Evolutionary conservation across 2,329 filamentous ascomycete genomes (phyloP), one percentile per base, ranked within the genome.

Genomic region (Fusarium chlamydosporum): DNA sequence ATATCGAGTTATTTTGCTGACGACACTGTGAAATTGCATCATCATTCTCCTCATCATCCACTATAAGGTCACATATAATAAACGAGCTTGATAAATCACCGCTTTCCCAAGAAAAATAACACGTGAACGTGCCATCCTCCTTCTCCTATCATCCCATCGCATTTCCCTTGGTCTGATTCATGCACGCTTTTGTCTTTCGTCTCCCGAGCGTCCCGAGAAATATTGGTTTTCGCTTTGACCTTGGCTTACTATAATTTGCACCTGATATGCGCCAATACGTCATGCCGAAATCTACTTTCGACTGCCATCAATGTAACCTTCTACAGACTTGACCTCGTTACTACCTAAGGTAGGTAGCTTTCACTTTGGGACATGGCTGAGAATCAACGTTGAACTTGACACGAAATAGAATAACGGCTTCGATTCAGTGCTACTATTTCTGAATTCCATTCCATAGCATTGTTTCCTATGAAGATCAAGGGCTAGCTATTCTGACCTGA

Each of bases 211-310:
- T 65, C 35, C 52, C 61, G 61, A 65, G 45, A 63, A 63, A 29
- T 40, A 20, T 38, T 56, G 37, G 15, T 65, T 64, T 59, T 64
- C 52, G 60, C 40, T 52, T 51, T 47, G 27, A 33, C 58, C 12
- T 20, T 37, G 41, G 47, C 31, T 61, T 50, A 47, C 26, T 60
- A 18, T 26, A 18, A 26, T 37, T 31, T 43, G 33, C 51, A 64
- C 31, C 51, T 56, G 51, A 64, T 35, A 65, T 65, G 45, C 61
- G 42, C 42, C 40, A 59, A 35, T 59, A 65, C 61, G 61, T 65
- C 61, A 65, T 65, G 60, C 60, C 60, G 45, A 64, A 65, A 41
- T 29, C 33, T 56, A 54, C 46, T 37, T 63, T 38, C 13, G 51
- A 45, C 38, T n/a, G 26, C 34, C 46, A 46, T 37, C 60, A 35